phyloP scores from a whole-genome alignment of 768 basidiomycete genomes.

The Albatrellus ellisii region DNA sequence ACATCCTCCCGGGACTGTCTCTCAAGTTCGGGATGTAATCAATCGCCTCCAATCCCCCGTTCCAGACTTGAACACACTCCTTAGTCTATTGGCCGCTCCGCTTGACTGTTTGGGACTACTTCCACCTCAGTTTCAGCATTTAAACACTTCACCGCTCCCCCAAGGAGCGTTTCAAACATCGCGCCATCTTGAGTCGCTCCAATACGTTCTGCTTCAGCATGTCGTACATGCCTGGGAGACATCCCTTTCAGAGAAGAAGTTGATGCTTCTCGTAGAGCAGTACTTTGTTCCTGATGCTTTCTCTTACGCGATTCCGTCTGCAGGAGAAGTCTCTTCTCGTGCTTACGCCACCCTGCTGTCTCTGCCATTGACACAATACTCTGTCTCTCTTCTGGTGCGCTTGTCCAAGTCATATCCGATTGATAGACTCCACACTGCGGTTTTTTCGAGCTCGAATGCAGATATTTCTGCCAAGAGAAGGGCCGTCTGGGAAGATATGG shows the following conservation, averaged over 20 bases:
- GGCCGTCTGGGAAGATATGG: conserved; percentile 63
- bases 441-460: conserved; percentile 24
- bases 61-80: conserved; percentile 34
- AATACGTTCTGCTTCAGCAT: conserved; percentile 47
- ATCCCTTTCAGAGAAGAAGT: conserved; percentile 34
- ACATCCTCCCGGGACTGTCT: too few species aligned
- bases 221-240: conserved; percentile 60
- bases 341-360: conserved; percentile 58
- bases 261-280: conserved; percentile 36
- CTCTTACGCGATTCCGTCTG: conserved; percentile 32
- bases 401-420: conserved; percentile 53
- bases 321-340: conserved; percentile 39
- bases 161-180: conserved; percentile 19
- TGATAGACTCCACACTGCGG: conserved; percentile 45
- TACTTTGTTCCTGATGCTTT: conserved; percentile 66
- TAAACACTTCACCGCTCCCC: conserved; percentile 28
- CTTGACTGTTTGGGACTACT: conserved; percentile 45
- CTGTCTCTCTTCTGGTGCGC: conserved; percentile 38
- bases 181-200: conserved; percentile 39
- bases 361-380: conserved; percentile 32
- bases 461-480: conserved; percentile 16
- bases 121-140: conserved; percentile 38
- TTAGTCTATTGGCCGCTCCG: conserved; percentile 43
- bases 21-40: conserved; percentile 18
- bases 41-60: conserved; percentile 22